Conservation (phyloP, 208 protist genomes). For the Strigomonas galati region DNA sequence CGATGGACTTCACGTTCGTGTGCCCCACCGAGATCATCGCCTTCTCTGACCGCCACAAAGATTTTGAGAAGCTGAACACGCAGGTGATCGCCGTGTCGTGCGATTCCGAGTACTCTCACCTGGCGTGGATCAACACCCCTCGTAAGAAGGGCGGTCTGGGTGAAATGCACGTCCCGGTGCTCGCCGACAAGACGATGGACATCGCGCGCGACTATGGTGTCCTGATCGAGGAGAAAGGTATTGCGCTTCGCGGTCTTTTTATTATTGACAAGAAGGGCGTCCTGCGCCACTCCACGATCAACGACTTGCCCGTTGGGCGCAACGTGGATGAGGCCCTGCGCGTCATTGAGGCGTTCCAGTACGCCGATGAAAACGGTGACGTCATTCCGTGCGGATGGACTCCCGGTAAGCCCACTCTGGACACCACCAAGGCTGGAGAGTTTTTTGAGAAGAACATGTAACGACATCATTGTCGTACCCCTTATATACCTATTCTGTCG, state of each 20-base stretch:
- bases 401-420: conserved; percentile 91
- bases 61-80: conserved; percentile 90
- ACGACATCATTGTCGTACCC: too few species aligned
- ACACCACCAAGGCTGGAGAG: conserved; percentile 83
- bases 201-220: conserved; percentile 95
- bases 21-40: conserved; percentile 97
- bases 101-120: conserved; percentile 93
- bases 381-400: conserved; percentile 95
- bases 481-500: too few species aligned
- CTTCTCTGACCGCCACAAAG: conserved; percentile 87
- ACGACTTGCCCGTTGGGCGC: conserved; percentile 96
- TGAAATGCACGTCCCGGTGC: conserved; percentile 94
- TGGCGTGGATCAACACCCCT: conserved; percentile 95
- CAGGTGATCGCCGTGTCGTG: conserved; percentile 93
- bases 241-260: conserved; percentile 93
- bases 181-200: conserved; percentile 94
- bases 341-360: conserved; percentile 96
- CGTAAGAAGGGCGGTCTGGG: conserved; percentile 96
- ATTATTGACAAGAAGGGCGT: conserved; percentile 94
- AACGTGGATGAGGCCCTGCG: conserved; percentile 96
- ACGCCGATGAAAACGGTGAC: conserved; percentile 93
- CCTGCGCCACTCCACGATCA: conserved; percentile 91
- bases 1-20: conserved; percentile 97
- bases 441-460: conserved; percentile 90
- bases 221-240: conserved; percentile 84